phyloP scores from a whole-genome alignment of 2,329 filamentous ascomycete species.

The Thielaviopsis punctulata region DNA sequence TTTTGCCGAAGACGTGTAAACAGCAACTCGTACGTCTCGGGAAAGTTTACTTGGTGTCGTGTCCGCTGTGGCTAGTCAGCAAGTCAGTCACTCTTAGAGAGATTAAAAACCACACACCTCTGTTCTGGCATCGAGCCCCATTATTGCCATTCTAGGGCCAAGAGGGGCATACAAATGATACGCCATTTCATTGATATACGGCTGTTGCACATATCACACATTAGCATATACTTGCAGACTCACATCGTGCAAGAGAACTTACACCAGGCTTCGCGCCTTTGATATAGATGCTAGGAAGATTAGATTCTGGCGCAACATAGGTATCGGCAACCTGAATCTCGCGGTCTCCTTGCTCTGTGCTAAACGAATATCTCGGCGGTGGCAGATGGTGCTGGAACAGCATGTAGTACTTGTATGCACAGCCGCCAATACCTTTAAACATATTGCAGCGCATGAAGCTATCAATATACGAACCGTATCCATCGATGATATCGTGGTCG shows the following conservation, averaged over 20 bases:
- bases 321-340: slow-evolving; percentile 50
- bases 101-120: slow-evolving; percentile 41
- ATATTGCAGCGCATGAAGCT: slow-evolving; percentile 87
- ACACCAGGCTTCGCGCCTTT: slow-evolving; percentile 58
- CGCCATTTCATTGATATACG: slow-evolving; percentile 79
- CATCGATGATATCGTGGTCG: slow-evolving; percentile 86
- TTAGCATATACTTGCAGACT: slow-evolving; percentile 13
- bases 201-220: slow-evolving; percentile 26
- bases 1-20: slow-evolving; percentile 62
- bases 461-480: slow-evolving; percentile 85
- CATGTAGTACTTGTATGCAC: slow-evolving; percentile 96
- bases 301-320: slow-evolving; percentile 43
- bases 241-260: slow-evolving; percentile 33
- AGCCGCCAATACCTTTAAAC: slow-evolving; percentile 78
- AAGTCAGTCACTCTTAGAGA: too few relatives aligned
- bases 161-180: slow-evolving; percentile 75
- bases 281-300: slow-evolving; percentile 51
- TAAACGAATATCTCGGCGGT: slow-evolving; percentile 72
- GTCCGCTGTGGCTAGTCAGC: slow-evolving; percentile 38
- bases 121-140: slow-evolving; percentile 83
- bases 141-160: slow-evolving; percentile 64
- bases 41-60: slow-evolving; percentile 85
- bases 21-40: slow-evolving; percentile 72
- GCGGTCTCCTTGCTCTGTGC: slow-evolving; percentile 36
- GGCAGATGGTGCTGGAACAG: slow-evolving; percentile 90